Evolutionary conservation across 1,284 basidiomycete genomes (phyloP).

Genomic region (Naganishia sp.): DNA sequence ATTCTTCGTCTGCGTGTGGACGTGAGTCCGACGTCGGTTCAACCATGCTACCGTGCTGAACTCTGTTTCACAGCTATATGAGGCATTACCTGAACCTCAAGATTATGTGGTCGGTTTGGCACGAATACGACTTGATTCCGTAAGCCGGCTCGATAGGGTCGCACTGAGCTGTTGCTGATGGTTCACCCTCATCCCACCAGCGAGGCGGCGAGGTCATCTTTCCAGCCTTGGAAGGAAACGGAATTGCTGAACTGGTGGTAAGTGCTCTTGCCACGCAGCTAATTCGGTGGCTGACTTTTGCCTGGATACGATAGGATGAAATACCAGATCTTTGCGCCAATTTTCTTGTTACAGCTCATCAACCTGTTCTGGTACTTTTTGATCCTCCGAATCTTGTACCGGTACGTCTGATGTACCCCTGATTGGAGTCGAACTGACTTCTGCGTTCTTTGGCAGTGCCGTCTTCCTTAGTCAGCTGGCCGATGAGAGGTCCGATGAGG

Average conservation of each 20-base stretch:
- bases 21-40: constrained; percentile 58
- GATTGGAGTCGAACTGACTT: not conserved
- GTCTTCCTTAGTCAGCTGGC: constrained; percentile 45
- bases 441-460: constrained; percentile 38
- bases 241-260: constrained; percentile 69
- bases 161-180: too few relatives aligned
- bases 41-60: not conserved
- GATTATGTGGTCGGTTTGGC: constrained; percentile 86
- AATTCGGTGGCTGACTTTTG: not conserved
- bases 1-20: constrained; percentile 75
- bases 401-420: constrained; percentile 52
- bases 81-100: constrained; percentile 87
- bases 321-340: constrained; percentile 74
- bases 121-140: constrained; percentile 77
- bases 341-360: constrained; percentile 73
- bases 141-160: constrained; percentile 54
- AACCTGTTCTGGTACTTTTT: constrained; percentile 90
- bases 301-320: constrained; percentile 60
- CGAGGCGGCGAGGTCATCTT: constrained; percentile 51
- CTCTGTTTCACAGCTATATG: constrained; percentile 70
- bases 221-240: constrained; percentile 32
- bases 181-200: constrained; percentile 50
- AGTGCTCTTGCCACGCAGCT: constrained; percentile 8
- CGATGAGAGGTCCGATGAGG: constrained; percentile 58
- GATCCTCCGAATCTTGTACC: constrained; percentile 68